Evolutionary conservation across 108 stramenopile species (phyloP).

Genomic region (Pelagomonas calceolata): DNA sequence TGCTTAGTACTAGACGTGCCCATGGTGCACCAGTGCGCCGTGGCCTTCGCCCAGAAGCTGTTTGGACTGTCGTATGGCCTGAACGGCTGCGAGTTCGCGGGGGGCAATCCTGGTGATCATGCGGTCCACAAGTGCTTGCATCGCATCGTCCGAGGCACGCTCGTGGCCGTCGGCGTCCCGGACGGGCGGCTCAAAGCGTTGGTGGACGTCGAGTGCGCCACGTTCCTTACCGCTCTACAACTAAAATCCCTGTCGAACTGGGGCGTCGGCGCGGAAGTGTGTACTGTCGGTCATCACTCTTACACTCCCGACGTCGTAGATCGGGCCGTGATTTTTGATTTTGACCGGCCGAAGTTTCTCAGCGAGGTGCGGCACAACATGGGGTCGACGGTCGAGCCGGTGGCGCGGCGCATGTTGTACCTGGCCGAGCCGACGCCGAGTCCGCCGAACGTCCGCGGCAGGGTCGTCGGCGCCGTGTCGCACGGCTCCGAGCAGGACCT

Average conservation of each 20-base stretch:
- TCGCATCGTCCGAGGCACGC: constrained; percentile 21
- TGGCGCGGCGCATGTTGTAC: neutral
- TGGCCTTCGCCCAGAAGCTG: constrained; percentile 22
- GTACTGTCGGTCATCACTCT: constrained; percentile 29
- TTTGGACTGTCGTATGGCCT: constrained; percentile 22
- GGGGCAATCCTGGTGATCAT: constrained; percentile 14
- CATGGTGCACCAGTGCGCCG: constrained; percentile 19
- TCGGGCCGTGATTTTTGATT: neutral
- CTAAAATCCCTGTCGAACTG: constrained; percentile 3
- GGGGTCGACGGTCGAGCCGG: neutral
- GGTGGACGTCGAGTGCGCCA: constrained; percentile 17
- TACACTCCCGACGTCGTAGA: neutral
- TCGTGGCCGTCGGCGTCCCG: constrained; percentile 27
- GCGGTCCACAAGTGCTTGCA: constrained; percentile 29
- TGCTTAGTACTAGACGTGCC: constrained; percentile 25
- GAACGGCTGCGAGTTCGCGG: constrained; percentile 22
- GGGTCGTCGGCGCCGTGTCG: neutral
- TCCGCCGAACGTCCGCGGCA: no score
- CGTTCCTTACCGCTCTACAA: constrained; percentile 15
- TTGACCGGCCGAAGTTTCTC: neutral
- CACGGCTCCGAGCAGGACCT: neutral
- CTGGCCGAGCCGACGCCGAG: neutral
- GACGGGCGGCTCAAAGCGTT: constrained; percentile 21
- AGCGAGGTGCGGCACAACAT: neutral
- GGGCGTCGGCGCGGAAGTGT: constrained; percentile 14